Base-by-base conservation (phyloP, 1,139 yeast genomes). In the Hyphopichia fennica region DNA sequence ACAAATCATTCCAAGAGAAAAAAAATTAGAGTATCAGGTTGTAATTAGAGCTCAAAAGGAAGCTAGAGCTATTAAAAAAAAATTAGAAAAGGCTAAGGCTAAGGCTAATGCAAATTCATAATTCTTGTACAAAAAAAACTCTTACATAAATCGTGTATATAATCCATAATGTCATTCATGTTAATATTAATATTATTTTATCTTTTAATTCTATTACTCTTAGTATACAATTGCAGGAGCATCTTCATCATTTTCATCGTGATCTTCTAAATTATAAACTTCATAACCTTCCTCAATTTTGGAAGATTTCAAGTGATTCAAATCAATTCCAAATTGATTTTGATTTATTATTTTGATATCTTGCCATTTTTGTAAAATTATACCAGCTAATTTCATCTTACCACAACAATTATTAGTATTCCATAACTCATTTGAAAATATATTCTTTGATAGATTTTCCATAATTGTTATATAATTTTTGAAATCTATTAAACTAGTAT, bases 241-340 rank as follows among this genome's bases (percentile, higher is more conserved):
- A 42, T 63, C 63, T 42, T 65, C 70, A 35, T 64, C 70, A 16
- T 55, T 48, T 11, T 51, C 57, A 39, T 61, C 62, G 40, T 56
- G 47, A 34, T 49, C 52, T 10, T 40, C 41, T 9, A 63, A 18
- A 34, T 62, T 53, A 45, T 47, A 62, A 4, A 62, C 54, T 40
- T 63, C 68, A 25, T 57, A 53, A 22, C 56, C 49, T 2, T 51
- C 56, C 40, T 58, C 62, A 4, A 52, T 22, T 14, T 32, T 37
- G 2, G 22, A 5, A 16, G 44, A 32, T 11, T 39, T 35, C 16
- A 51, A 36, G 9, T 45, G 32, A 4, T 38, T 33, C 15, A 59
- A 41, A 37, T 52, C 54, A 10, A 63, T 38, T 4, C 50, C 49
- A 41, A 64, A 57, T 29, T 50, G 51, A 4, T 34, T 16, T 7